Evolutionary conservation across 2,329 filamentous ascomycete species (phyloP), one percentile per base, ranked within the genome.

Genomic region (Sporothrix inflata): DNA sequence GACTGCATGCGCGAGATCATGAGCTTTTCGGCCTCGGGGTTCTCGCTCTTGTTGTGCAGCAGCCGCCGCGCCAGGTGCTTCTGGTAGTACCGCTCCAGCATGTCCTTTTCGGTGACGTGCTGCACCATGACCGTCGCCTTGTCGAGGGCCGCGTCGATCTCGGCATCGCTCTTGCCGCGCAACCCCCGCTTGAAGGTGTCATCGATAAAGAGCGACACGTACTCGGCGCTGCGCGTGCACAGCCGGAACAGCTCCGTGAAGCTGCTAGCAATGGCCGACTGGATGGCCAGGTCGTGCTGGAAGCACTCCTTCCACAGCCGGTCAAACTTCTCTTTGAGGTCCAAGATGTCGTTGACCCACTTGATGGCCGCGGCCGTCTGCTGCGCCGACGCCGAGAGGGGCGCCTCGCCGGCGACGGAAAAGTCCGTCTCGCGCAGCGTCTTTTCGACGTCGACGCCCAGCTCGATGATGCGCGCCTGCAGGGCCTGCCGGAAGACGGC

Each of bases 1-100:
- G 96, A 89, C 86, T 98, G 98, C 94, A 99, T 98, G 75, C 95
- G 92, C 0, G 91, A 92, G 69, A 99, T 96, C 89, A 99, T 97
- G 78, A 96, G 92, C 80, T 95, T 94, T 82, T 99, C 96, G 0
- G 94, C 93, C 78, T 98, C 95, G 75, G 93, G 91, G 79, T 93
- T 97, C 76, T 97, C 91, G 0, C 94, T 95, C 77, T 96, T 97
- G 79, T 91, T 93, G 82, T 96, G 93, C 21, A 99, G 85, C 55
- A 99, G 84, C 69, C 96, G 90, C 73, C 93, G 91, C 60, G 93
- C 95, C 30, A 99, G 87, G 82, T 99, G 96, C 80, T 97, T 97
- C 84, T 98, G 97, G 84, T 99, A 98, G 81, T 99, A 99, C 4
- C 92, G 90, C 83, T 99, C 95, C 78, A 99, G 98, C 76, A 97